Evolutionary conservation across 2,329 filamentous ascomycete genomes (phyloP), one percentile per base, ranked within the genome.

Genomic region (Colletotrichum sp.): DNA sequence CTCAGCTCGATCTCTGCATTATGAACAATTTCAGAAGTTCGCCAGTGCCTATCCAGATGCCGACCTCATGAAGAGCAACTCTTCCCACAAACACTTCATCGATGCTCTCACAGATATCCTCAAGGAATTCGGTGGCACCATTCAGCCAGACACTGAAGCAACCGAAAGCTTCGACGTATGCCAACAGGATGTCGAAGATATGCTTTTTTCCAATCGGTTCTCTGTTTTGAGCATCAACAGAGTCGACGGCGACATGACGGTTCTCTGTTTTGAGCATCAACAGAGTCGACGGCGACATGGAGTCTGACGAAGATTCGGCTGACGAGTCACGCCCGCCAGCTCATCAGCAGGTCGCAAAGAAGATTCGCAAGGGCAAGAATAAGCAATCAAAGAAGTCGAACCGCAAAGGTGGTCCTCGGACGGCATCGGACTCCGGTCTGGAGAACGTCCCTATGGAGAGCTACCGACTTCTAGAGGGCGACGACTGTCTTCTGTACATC

Each of bases 391-490:
- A 78, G 59, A 80, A 76, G 48, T 78, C 6, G 24, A 55, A 68
- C 67, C 13, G 52, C 15, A 57, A 55, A 7, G 13, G 44, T 6
- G 15, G n/a, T 18, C 6, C 10, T 28, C n/a, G 5, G 24, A 9
- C 77, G 15, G 77, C 81, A 36, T 8, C 79, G 6, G 77, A 16
- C 18, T 22, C 18, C 0, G 24, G 22, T 1, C 26, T 34, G 18
- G 82, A 85, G 4, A 83, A 86, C n/a, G 75, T 88, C 6, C 85
- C 87, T 1, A 63, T 89, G 24, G 86, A 89, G 70, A 86, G 83
- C 67, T 88, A 86, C 77, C 82, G 82, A 28, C 85, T 89, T 68
- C 85, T 88, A 48, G 83, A 87, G 55, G 84, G 84, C 65, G 77
- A 82, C 4, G 82, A 82, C 24, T 84, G 81, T 10, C 28, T 48